These are phyloP conservation scores for Chalciporus sp. DNA, from an alignment of 1,284 basidiomycete species.

Conservation along the genomic window DNA sequence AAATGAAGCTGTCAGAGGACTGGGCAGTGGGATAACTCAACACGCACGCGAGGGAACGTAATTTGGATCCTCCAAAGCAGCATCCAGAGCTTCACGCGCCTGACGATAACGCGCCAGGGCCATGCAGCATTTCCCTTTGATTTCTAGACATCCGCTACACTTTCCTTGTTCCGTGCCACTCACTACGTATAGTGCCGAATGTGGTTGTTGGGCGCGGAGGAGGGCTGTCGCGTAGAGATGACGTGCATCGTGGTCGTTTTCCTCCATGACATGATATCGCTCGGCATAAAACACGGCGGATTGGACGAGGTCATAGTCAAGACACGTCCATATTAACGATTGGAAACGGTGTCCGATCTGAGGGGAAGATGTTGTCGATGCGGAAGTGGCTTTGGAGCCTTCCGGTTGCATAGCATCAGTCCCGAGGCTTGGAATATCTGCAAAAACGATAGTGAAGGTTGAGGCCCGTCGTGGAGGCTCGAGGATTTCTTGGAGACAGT, in stretches of 20 bases:
- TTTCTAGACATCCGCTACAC: constrained; percentile 78
- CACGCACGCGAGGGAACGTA: constrained; percentile 60
- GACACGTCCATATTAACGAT: constrained; percentile 72
- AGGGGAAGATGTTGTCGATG: constrained; percentile 46
- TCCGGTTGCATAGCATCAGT: constrained; percentile 50
- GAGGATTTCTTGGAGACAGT: constrained; percentile 7
- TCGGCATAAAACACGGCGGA: constrained; percentile 84
- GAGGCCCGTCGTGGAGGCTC: constrained; percentile 17
- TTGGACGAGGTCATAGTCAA: constrained; percentile 73
- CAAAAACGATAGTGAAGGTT: constrained; percentile 15
- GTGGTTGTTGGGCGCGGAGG: constrained; percentile 71
- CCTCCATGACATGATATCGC: constrained; percentile 70
- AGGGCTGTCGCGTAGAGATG: constrained; percentile 84
- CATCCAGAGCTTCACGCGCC: constrained; percentile 71
- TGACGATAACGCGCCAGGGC: constrained; percentile 70
- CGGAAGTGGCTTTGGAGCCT: constrained; percentile 34
- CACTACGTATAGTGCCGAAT: constrained; percentile 77
- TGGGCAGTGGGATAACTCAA: constrained; percentile 11
- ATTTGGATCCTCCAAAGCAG: constrained; percentile 50
- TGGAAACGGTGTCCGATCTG: constrained; percentile 68
- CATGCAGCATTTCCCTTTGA: constrained; percentile 79
- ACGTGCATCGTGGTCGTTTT: constrained; percentile 75
- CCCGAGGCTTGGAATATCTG: constrained; percentile 27
- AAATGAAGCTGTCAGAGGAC: constrained; percentile 21
- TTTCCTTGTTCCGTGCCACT: constrained; percentile 55